These are phyloP conservation scores for Chlorociboria aeruginascens DNA, from an alignment of 495 filamentous ascomycete species.

Conservation along the genomic window DNA sequence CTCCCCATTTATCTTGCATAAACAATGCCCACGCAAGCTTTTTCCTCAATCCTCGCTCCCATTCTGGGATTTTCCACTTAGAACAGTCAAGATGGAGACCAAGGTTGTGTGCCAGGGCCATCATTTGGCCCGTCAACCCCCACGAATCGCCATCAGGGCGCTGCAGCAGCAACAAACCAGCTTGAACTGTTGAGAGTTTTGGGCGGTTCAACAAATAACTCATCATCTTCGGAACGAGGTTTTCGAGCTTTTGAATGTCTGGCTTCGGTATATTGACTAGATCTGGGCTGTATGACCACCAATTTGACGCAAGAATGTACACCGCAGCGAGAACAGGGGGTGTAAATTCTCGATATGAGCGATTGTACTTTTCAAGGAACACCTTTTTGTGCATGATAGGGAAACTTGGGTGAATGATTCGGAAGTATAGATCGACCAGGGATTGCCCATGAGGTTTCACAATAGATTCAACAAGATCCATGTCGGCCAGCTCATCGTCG, in stretches of 20 bases:
- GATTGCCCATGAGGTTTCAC: conserved; percentile 71
- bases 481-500: conserved; percentile 46
- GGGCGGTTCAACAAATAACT: conserved; percentile 66
- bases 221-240: conserved; percentile 58
- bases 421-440: conserved; percentile 78
- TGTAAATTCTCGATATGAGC: conserved; percentile 63
- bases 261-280: conserved; percentile 57
- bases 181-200: conserved; percentile 84
- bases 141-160: conserved; percentile 77
- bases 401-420: conserved; percentile 77
- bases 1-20: conserved; percentile 89
- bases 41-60: conserved; percentile 75
- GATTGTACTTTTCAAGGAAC: conserved; percentile 73
- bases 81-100: conserved; percentile 80
- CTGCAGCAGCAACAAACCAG: conserved; percentile 80
- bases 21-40: conserved; percentile 83
- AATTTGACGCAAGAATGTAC: conserved; percentile 82
- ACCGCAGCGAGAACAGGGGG: conserved; percentile 78
- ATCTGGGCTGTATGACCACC: conserved; percentile 63
- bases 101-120: conserved; percentile 69
- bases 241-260: conserved; percentile 65
- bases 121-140: conserved; percentile 72
- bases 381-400: conserved; percentile 81
- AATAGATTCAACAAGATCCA: conserved; percentile 69
- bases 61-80: conserved; percentile 71